phyloP scores from a whole-genome alignment of 257 asterid species.

The Rubia yunnanensis region DNA sequence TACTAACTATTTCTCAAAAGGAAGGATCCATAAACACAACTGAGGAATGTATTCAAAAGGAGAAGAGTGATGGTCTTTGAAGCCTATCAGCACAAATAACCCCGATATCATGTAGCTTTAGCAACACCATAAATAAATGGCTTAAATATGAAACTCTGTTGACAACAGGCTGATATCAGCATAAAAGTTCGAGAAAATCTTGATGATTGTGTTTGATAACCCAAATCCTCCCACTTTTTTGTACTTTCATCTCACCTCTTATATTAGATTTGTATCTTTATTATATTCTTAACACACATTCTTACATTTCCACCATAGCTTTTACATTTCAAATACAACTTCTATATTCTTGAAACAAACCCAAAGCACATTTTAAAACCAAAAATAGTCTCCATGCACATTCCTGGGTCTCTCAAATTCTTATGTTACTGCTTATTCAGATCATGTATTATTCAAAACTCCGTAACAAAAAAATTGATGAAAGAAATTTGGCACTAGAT shows the following conservation, averaged over 20 bases:
- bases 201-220: not conserved
- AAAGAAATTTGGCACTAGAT: slow-evolving; percentile 18
- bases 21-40: not conserved
- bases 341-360: too few relatives aligned
- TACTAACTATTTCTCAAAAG: not conserved
- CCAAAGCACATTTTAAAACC: too few relatives aligned
- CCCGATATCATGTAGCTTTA: not conserved
- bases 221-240: too few relatives aligned
- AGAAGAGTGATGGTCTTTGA: not conserved
- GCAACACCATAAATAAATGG: not conserved
- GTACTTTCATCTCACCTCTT: not conserved
- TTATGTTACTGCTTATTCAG: not conserved
- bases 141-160: not conserved
- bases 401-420: not conserved
- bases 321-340: too few relatives aligned
- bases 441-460: too few relatives aligned
- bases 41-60: not conserved
- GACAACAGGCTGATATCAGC: not conserved
- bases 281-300: too few relatives aligned
- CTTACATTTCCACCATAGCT: too few relatives aligned
- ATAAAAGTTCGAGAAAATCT: not conserved
- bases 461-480: not conserved
- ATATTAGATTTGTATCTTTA: not conserved
- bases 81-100: not conserved
- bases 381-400: too few relatives aligned